phyloP scores from a whole-genome alignment of 2,329 filamentous ascomycete species.

The Gremmenia infestans region DNA sequence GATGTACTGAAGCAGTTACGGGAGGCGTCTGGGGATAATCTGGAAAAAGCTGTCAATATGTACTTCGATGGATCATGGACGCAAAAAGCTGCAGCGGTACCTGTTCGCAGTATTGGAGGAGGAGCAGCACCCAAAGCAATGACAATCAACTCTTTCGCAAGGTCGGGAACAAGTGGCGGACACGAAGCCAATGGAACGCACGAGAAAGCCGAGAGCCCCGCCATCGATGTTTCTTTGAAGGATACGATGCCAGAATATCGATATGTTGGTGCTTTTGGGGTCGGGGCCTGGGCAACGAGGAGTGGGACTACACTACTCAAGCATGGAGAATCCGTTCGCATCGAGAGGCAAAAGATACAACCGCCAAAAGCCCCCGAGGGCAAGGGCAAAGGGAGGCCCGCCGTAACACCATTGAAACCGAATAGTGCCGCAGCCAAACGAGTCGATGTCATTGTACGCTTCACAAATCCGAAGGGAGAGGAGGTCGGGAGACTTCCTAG shows the following conservation, averaged over 20 bases:
- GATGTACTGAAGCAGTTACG: constrained; percentile 47
- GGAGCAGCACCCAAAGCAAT: constrained; percentile 12
- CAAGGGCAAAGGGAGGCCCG: constrained; percentile 40
- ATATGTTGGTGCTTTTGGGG: constrained; percentile 90
- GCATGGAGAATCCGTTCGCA: constrained; percentile 77
- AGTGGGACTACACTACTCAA: constrained; percentile 72
- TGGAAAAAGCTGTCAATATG: constrained; percentile 63
- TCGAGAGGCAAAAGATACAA: constrained; percentile 79
- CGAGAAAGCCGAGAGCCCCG: constrained; percentile 21
- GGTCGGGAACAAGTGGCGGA: constrained; percentile 11
- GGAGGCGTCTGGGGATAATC: constrained; percentile 50
- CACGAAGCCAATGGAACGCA: constrained; percentile 30
- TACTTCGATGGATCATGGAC: constrained; percentile 64
- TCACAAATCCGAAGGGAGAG: constrained; percentile 71
- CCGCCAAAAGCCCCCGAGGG: constrained; percentile 44
- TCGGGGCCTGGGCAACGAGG: constrained; percentile 84
- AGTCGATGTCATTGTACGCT: constrained; percentile 84
- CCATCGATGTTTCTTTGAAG: constrained; percentile 1
- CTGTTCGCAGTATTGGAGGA: constrained; percentile 1
- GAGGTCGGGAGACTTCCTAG: constrained; percentile 86
- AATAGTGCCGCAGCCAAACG: constrained; percentile 51
- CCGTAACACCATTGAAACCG: constrained; percentile 23
- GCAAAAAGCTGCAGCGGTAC: constrained; percentile 31
- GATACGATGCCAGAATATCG: constrained; percentile 47
- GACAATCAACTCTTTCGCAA: constrained; percentile 25